Evolutionary conservation across 164 flowering plant species (phyloP), one percentile per base, ranked within the genome.

Genomic region (Annona cherimola): DNA sequence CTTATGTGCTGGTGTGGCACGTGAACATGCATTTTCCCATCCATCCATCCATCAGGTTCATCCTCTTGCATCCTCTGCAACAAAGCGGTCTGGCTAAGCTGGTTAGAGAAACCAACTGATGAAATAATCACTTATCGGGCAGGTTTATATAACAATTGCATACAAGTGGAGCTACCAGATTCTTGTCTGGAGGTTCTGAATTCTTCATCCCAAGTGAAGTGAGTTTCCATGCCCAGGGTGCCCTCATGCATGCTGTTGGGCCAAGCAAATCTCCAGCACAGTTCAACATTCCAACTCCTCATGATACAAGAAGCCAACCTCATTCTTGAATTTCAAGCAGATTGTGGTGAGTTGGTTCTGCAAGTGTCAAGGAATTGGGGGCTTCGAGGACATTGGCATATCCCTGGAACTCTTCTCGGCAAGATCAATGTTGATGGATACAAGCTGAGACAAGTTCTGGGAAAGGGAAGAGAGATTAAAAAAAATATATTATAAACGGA

Each of bases 401-500:
- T 86, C 97, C 80, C 82, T 79, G 46, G 78, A 60, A 79, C 76
- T 83, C 83, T 86, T 95, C 61, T 83, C 81, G 11, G 90, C 77
- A 71, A 90, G 61, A 76, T 96, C 98, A 66, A 92, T 93, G 76
- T 96, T 96, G 76, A 96, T 96, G 12, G 98, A 92, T 76, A 97
- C 99, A 77, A 96, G 84, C 81, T 96, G 98, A 45, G 98, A 96
- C 83, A 93, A 79, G 82, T 93, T 96, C 99, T 96, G 95, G 45
- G 68, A 76, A 55, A 70, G 57, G 54, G 26, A 41, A 45, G 50
- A 64, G 57, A 40, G 40, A 19, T 59, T 16, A n/a, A 7, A 45
- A 3, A 39, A 12, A 20, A 40, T 16, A 41, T 42, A 1, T 77
- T 59, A 59, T 7, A 63, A 50, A 2, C 6, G 11, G 18, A 64